Base-by-base conservation (phyloP, 1,284 basidiomycete genomes). In the Vanrija sp. region DNA sequence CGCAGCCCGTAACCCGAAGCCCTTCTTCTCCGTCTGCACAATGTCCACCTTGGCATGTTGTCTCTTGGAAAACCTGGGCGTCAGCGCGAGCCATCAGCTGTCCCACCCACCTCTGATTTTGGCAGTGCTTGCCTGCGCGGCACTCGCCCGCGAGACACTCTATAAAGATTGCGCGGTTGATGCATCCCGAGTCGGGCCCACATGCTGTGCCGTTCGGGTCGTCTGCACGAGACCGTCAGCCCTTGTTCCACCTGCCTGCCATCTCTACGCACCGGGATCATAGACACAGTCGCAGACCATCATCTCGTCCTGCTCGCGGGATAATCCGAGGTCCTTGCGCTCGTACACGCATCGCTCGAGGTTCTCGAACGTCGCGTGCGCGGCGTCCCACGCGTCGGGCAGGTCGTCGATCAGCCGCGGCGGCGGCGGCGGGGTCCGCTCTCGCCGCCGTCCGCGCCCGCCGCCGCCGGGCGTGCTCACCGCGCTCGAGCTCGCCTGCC, bases 111-210 rank as follows among this genome's bases (percentile, higher is more conserved):
- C 92, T 83, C 79, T 97, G 95, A 73, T 98, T 99, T 73, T 85
- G 86, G 74, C 95, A 99, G 66, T 87, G 82, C 10, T 79, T 73
- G 45, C 86, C 81, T 78, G 91, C 94, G 40, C 86, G 83, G 78
- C 95, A 99, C 65, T 96, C 91, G 47, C 84, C 87, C 16, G 85
- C 80, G 21, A 94, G 75, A 78, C 95, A 99, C 76, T 98, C 95
- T 25, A 98, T 91, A 77, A 97, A 94, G 25, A 96, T 96, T 56
- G 98, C 84, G 56, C 93, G 84, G 75, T 98, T 99, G 80, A 99
- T 97, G 76, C 96, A 99, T 75, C 93, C 89, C 21, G 91, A 91
- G 58, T 85, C 81, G 49, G 86, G 83, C n/a, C 91, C 91, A 76
- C 95, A 98, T 6, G 92, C 91, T 54, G 78, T 79, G 54, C 82